Evolutionary conservation across 2,329 filamentous ascomycete species (phyloP), one percentile per base, ranked within the genome.

Genomic region (Myrmaecium sp.): DNA sequence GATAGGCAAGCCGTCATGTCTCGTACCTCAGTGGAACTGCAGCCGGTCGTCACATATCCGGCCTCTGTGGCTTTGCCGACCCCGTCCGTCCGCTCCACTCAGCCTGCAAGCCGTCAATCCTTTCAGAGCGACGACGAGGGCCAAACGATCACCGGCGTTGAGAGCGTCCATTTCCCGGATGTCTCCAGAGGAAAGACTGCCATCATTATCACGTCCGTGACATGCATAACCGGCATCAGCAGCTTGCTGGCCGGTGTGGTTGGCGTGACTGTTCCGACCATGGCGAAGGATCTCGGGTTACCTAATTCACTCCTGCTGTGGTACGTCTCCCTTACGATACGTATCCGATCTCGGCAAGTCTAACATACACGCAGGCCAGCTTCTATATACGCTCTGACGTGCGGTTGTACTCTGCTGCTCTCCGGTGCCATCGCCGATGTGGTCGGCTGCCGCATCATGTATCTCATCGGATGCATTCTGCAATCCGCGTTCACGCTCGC

Each of bases 351-450:
- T 12, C 27, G 23, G 10, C 17, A 8, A 36, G 33, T 44, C 38
- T 35, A 24, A 12, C 36, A 26, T 20, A 6, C 15, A 16, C 17
- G 8, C 22, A 49, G 47, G 47, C 49, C 47, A 4, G 38, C 46
- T n/a, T 51, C 47, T 2, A 40, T 52, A 8, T 49, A 49, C 28
- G 34, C 46, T 3, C 35, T 66, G 10, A 59, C 59, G 0, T 56
- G 55, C 27, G 61, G 58, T 24, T 61, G 58, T 23, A 57, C 55
- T 5, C 52, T 68, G 0, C 47, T 68, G 1, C 39, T 66, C 2
- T 51, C 55, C 3, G 64, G 64, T 3, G 58, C 63, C 3, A 41
- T 67, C 5, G 54, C 61, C 5, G 63, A 68, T 42, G 54, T 62
- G 0, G 47, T 66, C 3, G 64, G 64, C 1, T 54, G 51, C 22